Base-by-base conservation (phyloP, 176 grass and related monocot genomes). In the Panicum miliaceum region DNA sequence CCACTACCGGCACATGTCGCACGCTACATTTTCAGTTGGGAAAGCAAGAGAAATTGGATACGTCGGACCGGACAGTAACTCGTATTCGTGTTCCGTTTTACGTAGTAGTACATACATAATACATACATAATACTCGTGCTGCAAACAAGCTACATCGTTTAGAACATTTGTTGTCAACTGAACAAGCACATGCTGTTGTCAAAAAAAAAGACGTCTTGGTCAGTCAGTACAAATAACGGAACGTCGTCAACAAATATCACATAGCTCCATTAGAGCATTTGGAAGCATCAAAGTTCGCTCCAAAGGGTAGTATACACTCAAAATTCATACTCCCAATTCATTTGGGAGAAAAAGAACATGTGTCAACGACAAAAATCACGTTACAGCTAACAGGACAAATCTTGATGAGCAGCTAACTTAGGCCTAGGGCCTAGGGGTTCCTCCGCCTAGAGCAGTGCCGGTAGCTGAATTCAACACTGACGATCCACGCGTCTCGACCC, bases 211-310 rank as follows among this genome's bases (percentile, higher is more conserved):
- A 7, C 47, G 32, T 45, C 37, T 26, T 59, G 19, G 6, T 54
- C 34, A 29, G 5, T 16, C 25, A 26, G 22, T 41, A 64, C 27
- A 27, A 51, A 48, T 32, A 51, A 65, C 63, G 60, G 6, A 13
- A 14, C 66, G 23, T 23, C 66, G 37, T 23, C 37, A 76, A 32
- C 9, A 6, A 8, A 12, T 65, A 36, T 69, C 71, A 15, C 6
- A 7, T 40, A 27, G 74, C 8, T 54, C 23, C 8, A 54, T 73
- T 57, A 47, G 19, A 73, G 65, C 14, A 48, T 23, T 38, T 18
- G 15, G 15, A 36, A 1, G 67, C 36, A 79, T 71, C 66, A 88
- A 89, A 37, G 37, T 67, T 79, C 16, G 6, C 10, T 57, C 22
- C 22, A 34, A 40, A 4, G 41, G 15, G 36, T 78, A 84, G 64